Percentiles rank a stretch among this genome's conserved stretches.
Evolutionary conservation across 371 early-diverging fungal species (phyloP).

Genomic region (Mucor piriformis): DNA sequence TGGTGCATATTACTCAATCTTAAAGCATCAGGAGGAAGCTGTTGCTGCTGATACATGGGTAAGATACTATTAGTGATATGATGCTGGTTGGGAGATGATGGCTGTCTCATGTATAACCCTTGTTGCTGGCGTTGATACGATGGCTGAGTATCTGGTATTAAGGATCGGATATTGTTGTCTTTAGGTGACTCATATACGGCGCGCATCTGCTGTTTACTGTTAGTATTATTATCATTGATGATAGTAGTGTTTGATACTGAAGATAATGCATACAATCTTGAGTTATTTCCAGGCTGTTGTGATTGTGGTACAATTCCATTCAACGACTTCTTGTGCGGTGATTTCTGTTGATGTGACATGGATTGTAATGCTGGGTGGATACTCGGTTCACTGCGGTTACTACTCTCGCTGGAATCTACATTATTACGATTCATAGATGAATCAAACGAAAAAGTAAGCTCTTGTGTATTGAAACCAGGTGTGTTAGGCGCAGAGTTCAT

Average conservation of each 20-base stretch:
- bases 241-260: not conserved
- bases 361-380: slow-evolving; percentile 39
- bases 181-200: not conserved
- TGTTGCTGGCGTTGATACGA: slow-evolving; percentile 4
- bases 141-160: not conserved
- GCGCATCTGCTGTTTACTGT: not conserved
- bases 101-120: slow-evolving; percentile 3
- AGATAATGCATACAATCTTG: not conserved
- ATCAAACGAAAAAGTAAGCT: slow-evolving; percentile 31
- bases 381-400: slow-evolving; percentile 20
- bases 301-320: not conserved
- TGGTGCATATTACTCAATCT: slow-evolving; percentile 1
- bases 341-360: slow-evolving; percentile 7
- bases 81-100: not conserved
- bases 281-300: not conserved
- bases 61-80: slow-evolving; percentile 1
- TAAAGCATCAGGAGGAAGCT: not conserved
- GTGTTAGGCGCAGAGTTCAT: slow-evolving; percentile 20
- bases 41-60: slow-evolving; percentile 10
- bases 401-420: slow-evolving; percentile 6
- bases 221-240: not conserved
- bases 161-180: not conserved
- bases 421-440: slow-evolving; percentile 19
- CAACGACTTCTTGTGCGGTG: not conserved
- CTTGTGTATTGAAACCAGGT: slow-evolving; percentile 19